A percentile compares a stretch with the other conserved stretches of the same genome.
Conservation (phyloP, 371 early-diverging fungal genomes). For the Haplosporangium sp. region DNA sequence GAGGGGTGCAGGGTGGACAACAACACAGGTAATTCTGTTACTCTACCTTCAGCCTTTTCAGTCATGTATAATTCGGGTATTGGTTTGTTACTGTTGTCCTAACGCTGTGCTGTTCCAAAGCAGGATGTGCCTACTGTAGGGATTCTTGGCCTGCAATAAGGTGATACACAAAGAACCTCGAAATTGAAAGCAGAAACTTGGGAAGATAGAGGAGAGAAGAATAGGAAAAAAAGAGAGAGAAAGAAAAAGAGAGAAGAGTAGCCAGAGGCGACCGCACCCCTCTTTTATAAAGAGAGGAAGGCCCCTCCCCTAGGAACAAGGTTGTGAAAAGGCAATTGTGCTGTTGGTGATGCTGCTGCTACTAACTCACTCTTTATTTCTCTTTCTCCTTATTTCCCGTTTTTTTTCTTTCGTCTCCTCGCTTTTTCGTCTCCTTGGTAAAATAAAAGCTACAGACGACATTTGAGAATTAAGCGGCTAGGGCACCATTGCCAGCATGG, state of each 20-base stretch:
- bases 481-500: too few relatives aligned
- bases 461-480: too few relatives aligned
- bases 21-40: not conserved
- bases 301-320: not conserved
- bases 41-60: conserved; percentile 38
- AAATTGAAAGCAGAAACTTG: conserved; percentile 2
- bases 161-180: conserved; percentile 6
- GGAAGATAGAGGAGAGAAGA: conserved; percentile 3
- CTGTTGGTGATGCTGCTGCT: too few relatives aligned
- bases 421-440: conserved; percentile 9
- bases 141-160: conserved; percentile 12
- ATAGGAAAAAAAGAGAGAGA: conserved; percentile 7
- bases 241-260: not conserved
- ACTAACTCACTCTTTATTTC: too few relatives aligned
- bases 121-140: conserved; percentile 19
- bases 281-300: not conserved
- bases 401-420: not conserved
- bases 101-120: conserved; percentile 19
- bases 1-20: not conserved
- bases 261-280: not conserved
- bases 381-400: not conserved
- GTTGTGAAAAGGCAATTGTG: too few relatives aligned
- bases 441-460: not conserved
- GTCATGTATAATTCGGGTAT: conserved; percentile 12
- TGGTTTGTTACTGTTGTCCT: conserved; percentile 16